phyloP scores from a whole-genome alignment of 495 filamentous ascomycete species.

The Parachaetomium inaequale region DNA sequence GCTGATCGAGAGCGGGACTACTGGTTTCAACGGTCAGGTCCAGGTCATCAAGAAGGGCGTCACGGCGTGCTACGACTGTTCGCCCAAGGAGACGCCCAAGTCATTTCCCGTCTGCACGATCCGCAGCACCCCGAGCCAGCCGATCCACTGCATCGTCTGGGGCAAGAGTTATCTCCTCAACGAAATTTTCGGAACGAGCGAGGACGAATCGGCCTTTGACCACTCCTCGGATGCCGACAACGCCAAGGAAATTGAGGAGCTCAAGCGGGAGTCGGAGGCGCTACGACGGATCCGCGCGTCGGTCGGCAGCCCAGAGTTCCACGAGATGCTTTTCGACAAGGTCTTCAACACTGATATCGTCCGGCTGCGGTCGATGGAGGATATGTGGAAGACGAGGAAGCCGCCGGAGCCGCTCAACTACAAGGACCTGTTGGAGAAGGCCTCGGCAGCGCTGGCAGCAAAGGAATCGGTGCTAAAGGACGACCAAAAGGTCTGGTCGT shows the following conservation, averaged over 20 bases:
- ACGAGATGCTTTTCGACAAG: constrained; percentile 81
- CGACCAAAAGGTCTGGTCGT: constrained; percentile 74
- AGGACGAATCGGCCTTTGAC: constrained; percentile 77
- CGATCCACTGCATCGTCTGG: constrained; percentile 99
- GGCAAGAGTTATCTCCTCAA: constrained; percentile 93
- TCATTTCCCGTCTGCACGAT: constrained; percentile 95
- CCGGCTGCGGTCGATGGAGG: constrained; percentile 81
- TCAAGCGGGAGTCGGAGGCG: constrained; percentile 77
- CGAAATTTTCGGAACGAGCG: constrained; percentile 88
- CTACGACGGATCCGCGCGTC: constrained; percentile 77
- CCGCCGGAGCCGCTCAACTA: constrained; percentile 72
- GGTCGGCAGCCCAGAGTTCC: constrained; percentile 77
- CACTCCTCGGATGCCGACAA: constrained; percentile 77
- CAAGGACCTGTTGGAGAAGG: constrained; percentile 39
- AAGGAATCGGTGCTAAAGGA: constrained; percentile 55
- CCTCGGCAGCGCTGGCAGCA: constrained; percentile 48
- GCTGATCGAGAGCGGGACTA: constrained; percentile 94
- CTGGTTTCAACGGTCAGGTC: constrained; percentile 96
- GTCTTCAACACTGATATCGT: constrained; percentile 86
- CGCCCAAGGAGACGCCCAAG: constrained; percentile 81
- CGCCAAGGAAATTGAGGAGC: constrained; percentile 79
- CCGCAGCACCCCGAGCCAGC: constrained; percentile 87
- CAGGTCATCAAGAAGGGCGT: constrained; percentile 92
- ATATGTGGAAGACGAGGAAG: constrained; percentile 89
- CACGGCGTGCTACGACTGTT: constrained; percentile 97